These are phyloP conservation scores for Pseudogymnoascus sp. DNA, from an alignment of 2,329 filamentous ascomycete genomes.

Conservation along the genomic window DNA sequence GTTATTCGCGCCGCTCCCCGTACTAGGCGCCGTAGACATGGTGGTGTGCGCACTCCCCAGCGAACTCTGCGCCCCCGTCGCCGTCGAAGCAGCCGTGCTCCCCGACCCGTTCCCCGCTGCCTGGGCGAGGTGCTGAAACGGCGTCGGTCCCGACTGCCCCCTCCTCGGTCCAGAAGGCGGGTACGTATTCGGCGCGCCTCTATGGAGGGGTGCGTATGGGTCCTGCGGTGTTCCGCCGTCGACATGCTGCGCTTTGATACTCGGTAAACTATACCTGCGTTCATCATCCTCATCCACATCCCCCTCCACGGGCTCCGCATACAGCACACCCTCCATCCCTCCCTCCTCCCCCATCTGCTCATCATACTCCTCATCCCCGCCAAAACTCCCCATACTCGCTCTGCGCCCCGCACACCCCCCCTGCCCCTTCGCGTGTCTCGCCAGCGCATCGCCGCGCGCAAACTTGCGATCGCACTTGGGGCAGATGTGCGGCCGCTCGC, in stretches of 20 bases:
- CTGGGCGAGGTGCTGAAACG: conserved; percentile 53
- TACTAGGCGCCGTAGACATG: background rate
- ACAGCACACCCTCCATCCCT: conserved; percentile 47
- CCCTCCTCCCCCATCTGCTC: conserved; percentile 46
- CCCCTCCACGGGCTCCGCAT: conserved; percentile 50
- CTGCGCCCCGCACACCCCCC: conserved; percentile 90
- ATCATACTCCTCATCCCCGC: conserved; percentile 65
- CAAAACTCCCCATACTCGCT: conserved; percentile 76
- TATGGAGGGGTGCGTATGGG: conserved; percentile 47
- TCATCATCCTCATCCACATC: conserved; percentile 52
- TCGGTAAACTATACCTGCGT: conserved; percentile 62
- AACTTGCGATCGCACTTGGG: conserved; percentile 92
- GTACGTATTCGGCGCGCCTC: conserved; percentile 65
- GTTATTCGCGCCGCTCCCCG: too few relatives aligned
- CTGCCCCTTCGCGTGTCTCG: conserved; percentile 89
- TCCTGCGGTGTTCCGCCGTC: conserved; percentile 25
- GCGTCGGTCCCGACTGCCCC: conserved; percentile 29
- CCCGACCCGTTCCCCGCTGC: conserved; percentile 37
- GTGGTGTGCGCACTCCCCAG: conserved; percentile 39
- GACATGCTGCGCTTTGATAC: conserved; percentile 65
- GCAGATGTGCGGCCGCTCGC: conserved; percentile 90
- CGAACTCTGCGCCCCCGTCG: conserved; percentile 38
- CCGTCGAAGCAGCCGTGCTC: conserved; percentile 45
- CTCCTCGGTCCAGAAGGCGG: conserved; percentile 55
- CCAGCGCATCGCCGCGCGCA: conserved; percentile 87